phyloP scores from a whole-genome alignment of 169 alveolate genomes.

The Cryptosporidium viatorum region DNA sequence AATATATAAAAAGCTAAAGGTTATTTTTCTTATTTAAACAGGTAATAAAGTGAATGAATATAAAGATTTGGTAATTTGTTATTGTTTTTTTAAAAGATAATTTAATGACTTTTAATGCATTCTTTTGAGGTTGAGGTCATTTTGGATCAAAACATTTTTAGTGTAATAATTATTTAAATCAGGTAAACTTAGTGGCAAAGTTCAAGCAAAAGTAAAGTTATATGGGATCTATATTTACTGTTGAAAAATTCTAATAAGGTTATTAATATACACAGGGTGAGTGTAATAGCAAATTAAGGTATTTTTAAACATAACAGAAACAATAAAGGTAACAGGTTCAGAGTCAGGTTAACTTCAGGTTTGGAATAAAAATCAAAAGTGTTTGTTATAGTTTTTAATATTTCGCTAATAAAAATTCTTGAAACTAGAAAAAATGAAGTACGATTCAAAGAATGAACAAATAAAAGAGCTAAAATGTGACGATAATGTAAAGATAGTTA shows the following conservation, averaged over 20 bases:
- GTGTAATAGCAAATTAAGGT: neutral
- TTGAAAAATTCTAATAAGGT: neutral
- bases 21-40: neutral
- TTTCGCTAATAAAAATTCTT: no score
- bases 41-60: neutral
- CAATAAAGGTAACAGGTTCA: neutral
- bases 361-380: neutral
- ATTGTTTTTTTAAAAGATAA: no score
- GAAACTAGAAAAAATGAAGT: neutral
- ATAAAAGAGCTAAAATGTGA: neutral
- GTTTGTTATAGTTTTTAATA: no score
- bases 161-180: neutral
- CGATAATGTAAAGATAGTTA: slow-evolving; percentile 16
- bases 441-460: neutral
- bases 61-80: neutral
- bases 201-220: neutral
- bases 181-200: neutral
- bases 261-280: neutral
- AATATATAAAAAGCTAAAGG: neutral
- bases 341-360: neutral
- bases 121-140: neutral
- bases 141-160: neutral
- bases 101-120: no score
- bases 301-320: neutral
- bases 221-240: neutral